Evolutionary conservation across 2,329 filamentous ascomycete genomes (phyloP).

Genomic region (Boeremia exigua): DNA sequence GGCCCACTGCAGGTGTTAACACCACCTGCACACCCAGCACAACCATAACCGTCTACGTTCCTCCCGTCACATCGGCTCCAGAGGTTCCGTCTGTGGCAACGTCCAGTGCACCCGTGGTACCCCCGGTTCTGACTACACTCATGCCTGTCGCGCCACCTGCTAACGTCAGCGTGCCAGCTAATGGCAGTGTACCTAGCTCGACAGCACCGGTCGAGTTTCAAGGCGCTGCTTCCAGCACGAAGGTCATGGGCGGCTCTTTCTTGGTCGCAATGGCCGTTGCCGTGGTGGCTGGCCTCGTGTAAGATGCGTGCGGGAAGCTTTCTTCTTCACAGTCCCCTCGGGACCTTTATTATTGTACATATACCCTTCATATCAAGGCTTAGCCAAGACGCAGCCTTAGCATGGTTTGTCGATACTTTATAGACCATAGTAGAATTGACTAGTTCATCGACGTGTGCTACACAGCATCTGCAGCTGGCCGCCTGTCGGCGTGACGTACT

Average conservation of each 20-base stretch:
- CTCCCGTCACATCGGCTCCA: conserved; percentile 15
- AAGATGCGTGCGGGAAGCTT: conserved; percentile 5
- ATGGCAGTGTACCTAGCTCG: conserved; percentile 27
- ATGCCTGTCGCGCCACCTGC: conserved; percentile 27
- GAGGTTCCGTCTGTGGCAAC: conserved; percentile 11
- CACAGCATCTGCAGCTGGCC: conserved; percentile 2
- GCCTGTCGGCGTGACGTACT: not conserved
- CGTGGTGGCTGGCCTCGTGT: conserved; percentile 29
- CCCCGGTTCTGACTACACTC: conserved; percentile 22
- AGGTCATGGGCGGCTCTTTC: conserved; percentile 24
- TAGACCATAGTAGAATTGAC: conserved; percentile 6
- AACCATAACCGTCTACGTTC: conserved; percentile 37
- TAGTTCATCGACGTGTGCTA: not conserved
- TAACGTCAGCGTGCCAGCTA: conserved; percentile 33
- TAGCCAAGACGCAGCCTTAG: conserved; percentile 8
- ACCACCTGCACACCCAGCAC: conserved; percentile 32
- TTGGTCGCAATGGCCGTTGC: conserved; percentile 28
- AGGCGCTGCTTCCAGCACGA: conserved; percentile 30
- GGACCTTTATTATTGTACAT: conserved; percentile 20
- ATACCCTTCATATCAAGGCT: conserved; percentile 20
- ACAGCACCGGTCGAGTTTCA: conserved; percentile 27
- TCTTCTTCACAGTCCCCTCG: conserved; percentile 11
- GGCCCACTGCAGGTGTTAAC: conserved; percentile 13
- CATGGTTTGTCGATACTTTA: conserved; percentile 18
- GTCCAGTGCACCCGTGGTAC: conserved; percentile 13